Conservation (phyloP, 352 stramenopile species). For the Elongisporangium undulatum region DNA sequence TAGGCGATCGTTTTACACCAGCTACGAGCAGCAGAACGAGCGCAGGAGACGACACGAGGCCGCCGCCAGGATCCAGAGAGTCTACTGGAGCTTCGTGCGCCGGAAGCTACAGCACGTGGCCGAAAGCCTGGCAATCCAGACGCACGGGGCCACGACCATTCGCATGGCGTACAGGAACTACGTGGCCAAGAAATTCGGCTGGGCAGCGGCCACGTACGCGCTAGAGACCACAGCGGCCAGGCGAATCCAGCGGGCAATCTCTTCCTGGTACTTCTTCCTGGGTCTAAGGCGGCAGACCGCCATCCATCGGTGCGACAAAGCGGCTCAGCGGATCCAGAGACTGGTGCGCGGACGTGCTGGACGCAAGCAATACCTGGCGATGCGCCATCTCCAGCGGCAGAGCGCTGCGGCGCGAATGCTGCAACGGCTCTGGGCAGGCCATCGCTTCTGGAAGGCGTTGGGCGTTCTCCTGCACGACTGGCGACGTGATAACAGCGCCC, state of each 20-base stretch:
- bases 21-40: constrained; percentile 5
- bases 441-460: constrained; percentile 13
- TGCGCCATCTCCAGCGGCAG: background rate
- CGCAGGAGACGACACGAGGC: constrained; percentile 18
- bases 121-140: constrained; percentile 5
- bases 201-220: constrained; percentile 31
- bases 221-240: constrained; percentile 34
- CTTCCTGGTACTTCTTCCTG: constrained; percentile 25
- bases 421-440: constrained; percentile 19
- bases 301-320: constrained; percentile 11
- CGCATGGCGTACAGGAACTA: constrained; percentile 52
- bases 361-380: constrained; percentile 1
- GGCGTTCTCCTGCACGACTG: constrained; percentile 1
- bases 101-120: constrained; percentile 19
- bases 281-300: constrained; percentile 9
- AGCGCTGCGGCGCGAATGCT: background rate
- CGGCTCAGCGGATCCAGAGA: constrained; percentile 21
- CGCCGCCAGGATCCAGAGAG: constrained; percentile 29
- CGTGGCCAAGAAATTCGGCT: constrained; percentile 60
- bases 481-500: constrained; percentile 14
- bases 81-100: constrained; percentile 21
- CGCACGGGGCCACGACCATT: constrained; percentile 25
- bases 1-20: constrained; percentile 5
- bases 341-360: constrained; percentile 14
- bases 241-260: constrained; percentile 27